These are phyloP conservation scores for Urtica urens DNA, from an alignment of 306 rosid species.

Conservation along the genomic window DNA sequence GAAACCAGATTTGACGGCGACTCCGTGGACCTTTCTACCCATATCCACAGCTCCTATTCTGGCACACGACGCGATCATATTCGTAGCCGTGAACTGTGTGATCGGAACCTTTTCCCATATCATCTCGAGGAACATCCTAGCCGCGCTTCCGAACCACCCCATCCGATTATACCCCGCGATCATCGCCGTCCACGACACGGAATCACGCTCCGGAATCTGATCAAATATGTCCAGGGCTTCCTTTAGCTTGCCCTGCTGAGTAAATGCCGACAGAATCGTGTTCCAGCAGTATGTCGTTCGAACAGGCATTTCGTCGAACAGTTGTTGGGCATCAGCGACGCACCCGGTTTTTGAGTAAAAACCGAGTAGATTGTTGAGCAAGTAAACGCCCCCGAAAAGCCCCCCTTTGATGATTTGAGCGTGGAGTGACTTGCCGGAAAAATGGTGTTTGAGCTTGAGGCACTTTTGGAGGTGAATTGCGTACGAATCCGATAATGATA, in stretches of 20 bases:
- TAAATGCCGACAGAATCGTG: conserved; percentile 53
- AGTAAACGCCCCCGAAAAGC: conserved; percentile 41
- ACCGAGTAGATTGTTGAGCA: conserved; percentile 60
- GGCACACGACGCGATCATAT: conserved; percentile 62
- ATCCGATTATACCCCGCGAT: conserved; percentile 58
- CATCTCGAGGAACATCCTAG: conserved; percentile 46
- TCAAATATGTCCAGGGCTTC: conserved; percentile 35
- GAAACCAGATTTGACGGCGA: conserved; percentile 49
- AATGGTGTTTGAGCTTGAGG: conserved; percentile 34
- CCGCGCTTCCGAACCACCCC: conserved; percentile 38
- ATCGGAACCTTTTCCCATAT: conserved; percentile 34
- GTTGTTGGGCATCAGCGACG: conserved; percentile 30
- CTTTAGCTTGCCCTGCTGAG: conserved; percentile 51
- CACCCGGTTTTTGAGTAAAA: conserved; percentile 43
- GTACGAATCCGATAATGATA: conserved; percentile 33
- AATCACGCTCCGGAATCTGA: conserved; percentile 62
- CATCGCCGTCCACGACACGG: conserved; percentile 78
- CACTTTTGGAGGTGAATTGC: conserved; percentile 50
- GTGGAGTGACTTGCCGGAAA: conserved; percentile 45
- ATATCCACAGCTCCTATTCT: conserved; percentile 36
- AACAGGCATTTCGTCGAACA: conserved; percentile 63
- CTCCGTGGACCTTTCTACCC: conserved; percentile 65
- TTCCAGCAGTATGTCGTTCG: conserved; percentile 58
- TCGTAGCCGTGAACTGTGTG: conserved; percentile 54
- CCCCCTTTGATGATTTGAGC: conserved; percentile 60